Percentiles rank a stretch among this genome's conserved stretches.
phyloP scores from a whole-genome alignment of 352 stramenopile species.

The Globisporangium echinulatum region DNA sequence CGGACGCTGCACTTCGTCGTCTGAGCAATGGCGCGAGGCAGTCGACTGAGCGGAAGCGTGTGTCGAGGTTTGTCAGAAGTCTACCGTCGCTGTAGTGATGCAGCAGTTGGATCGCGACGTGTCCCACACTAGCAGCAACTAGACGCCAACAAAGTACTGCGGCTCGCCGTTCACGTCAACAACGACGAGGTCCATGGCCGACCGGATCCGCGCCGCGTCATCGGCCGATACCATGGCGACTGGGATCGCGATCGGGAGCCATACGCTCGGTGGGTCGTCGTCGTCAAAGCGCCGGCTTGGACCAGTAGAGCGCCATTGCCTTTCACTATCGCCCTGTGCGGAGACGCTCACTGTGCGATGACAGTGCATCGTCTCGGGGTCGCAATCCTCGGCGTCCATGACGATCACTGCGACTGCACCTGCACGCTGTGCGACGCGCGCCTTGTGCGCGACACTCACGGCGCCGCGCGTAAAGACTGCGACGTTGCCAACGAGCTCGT shows the following conservation, averaged over 20 bases:
- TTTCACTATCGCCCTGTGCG: not conserved
- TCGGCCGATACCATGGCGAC: conserved; percentile 9
- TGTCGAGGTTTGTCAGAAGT: too few species aligned
- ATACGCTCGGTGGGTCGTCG: conserved; percentile 3
- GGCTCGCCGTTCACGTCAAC: conserved; percentile 13
- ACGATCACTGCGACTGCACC: conserved; percentile 8
- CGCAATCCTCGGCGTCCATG: conserved; percentile 8
- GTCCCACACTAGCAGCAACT: not conserved
- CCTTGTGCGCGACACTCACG: too few species aligned
- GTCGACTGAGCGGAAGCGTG: too few species aligned
- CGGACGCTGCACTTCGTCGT: too few species aligned
- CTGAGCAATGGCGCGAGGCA: too few species aligned
- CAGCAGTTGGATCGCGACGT: too few species aligned
- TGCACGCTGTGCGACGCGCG: conserved; percentile 10
- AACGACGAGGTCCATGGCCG: conserved; percentile 6
- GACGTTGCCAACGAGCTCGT: conserved; percentile 13
- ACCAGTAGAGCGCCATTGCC: not conserved
- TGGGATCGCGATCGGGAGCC: conserved; percentile 10
- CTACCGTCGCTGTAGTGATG: too few species aligned
- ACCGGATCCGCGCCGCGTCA: conserved; percentile 8
- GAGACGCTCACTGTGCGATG: conserved; percentile 3
- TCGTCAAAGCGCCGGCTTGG: conserved; percentile 1
- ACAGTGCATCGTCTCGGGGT: conserved; percentile 11
- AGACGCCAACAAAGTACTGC: conserved; percentile 10
- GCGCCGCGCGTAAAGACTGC: conserved; percentile 12